These are phyloP conservation scores for Prunus campanulata DNA, from an alignment of 306 rosid genomes.

Conservation along the genomic window DNA sequence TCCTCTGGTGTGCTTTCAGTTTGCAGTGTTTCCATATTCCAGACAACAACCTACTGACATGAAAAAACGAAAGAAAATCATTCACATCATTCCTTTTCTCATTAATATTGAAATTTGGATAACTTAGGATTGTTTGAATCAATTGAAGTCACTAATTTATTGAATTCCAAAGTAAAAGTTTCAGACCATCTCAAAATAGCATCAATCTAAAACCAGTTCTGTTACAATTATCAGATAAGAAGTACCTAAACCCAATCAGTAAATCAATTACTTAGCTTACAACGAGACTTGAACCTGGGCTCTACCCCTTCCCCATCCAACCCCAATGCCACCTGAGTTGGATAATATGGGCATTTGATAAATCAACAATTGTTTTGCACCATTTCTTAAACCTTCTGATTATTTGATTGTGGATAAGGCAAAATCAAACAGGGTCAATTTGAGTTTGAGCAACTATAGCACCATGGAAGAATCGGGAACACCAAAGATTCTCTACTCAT, in stretches of 20 bases:
- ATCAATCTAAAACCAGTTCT: not conserved
- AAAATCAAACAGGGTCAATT: too few relatives aligned
- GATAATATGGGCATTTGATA: not conserved
- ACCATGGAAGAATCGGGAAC: too few relatives aligned
- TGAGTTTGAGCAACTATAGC: not conserved
- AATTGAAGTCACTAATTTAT: not conserved
- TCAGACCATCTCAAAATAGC: not conserved
- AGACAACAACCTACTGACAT: constrained; percentile 71
- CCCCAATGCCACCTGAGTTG: not conserved
- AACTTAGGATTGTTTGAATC: not conserved
- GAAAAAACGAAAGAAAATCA: constrained; percentile 27
- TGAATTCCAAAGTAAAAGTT: not conserved
- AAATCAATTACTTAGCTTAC: not conserved
- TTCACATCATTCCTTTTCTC: constrained; percentile 15
- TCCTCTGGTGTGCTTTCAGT: constrained; percentile 76
- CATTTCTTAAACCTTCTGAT: not conserved
- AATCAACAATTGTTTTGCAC: not conserved
- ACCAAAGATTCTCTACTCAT: too few relatives aligned
- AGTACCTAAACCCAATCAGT: not conserved
- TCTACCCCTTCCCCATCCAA: not conserved
- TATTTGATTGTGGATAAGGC: not conserved
- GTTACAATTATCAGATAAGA: not conserved
- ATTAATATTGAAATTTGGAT: not conserved
- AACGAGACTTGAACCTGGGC: not conserved
- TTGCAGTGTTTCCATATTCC: constrained; percentile 89